Conservation (phyloP, 2,329 filamentous ascomycete species). For the Fusarium austroafricanum region DNA sequence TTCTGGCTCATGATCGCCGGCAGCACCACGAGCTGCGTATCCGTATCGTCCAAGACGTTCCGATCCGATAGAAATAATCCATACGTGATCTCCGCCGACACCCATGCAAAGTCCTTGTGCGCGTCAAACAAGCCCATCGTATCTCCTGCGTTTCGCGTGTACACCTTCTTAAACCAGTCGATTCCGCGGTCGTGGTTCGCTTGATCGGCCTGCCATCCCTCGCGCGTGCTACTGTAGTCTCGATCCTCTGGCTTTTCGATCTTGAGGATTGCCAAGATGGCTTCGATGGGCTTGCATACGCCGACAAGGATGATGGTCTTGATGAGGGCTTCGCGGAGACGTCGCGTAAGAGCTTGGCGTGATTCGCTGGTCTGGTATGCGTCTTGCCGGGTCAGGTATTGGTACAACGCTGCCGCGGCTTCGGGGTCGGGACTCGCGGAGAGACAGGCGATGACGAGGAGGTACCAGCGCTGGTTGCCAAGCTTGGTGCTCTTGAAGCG, state of each 20-base stretch:
- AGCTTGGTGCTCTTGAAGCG: slow-evolving; percentile 30
- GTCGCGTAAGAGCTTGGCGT: slow-evolving; percentile 60
- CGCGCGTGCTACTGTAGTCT: slow-evolving; percentile 65
- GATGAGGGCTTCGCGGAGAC: slow-evolving; percentile 68
- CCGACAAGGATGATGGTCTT: slow-evolving; percentile 70
- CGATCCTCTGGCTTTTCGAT: slow-evolving; percentile 65
- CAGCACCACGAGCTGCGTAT: slow-evolving; percentile 66
- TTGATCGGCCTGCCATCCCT: slow-evolving; percentile 68
- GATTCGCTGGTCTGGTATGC: slow-evolving; percentile 56
- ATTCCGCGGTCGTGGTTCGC: slow-evolving; percentile 64
- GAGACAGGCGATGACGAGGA: slow-evolving; percentile 35
- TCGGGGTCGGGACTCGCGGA: slow-evolving; percentile 37
- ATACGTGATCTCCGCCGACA: slow-evolving; percentile 67
- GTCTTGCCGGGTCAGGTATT: slow-evolving; percentile 51
- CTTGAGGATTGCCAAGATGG: slow-evolving; percentile 65
- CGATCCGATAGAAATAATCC: slow-evolving; percentile 69
- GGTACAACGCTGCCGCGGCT: slow-evolving; percentile 28
- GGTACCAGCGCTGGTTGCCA: slow-evolving; percentile 34
- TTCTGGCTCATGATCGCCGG: slow-evolving; percentile 70
- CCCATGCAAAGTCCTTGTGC: slow-evolving; percentile 59
- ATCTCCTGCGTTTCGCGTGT: slow-evolving; percentile 59
- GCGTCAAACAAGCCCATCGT: slow-evolving; percentile 52
- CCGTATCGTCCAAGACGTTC: slow-evolving; percentile 63
- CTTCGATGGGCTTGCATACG: slow-evolving; percentile 71
- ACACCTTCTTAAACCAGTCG: slow-evolving; percentile 68